Percentiles rank a stretch among this genome's conserved stretches.
Conservation (phyloP, 345 rosid genomes). For the Salix suchowensis region DNA sequence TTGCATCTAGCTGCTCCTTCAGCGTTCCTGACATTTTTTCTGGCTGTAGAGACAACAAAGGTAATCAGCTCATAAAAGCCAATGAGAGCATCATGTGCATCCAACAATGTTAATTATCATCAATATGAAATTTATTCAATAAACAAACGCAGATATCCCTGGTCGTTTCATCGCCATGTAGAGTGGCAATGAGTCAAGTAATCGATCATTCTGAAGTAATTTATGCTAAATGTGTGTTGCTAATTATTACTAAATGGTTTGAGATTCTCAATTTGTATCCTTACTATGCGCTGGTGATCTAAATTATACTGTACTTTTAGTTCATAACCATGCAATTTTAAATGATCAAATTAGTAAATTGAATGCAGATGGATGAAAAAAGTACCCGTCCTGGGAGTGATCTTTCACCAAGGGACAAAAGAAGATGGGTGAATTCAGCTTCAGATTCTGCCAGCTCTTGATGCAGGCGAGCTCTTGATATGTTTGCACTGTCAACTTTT, state of each 20-base stretch:
- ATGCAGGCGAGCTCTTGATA: constrained; percentile 89
- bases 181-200: not conserved
- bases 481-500: constrained; percentile 93
- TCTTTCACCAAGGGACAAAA: constrained; percentile 88
- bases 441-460: constrained; percentile 96
- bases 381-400: constrained; percentile 93
- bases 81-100: not conserved
- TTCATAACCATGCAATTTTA: not conserved
- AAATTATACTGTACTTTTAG: not conserved
- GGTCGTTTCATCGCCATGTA: not conserved
- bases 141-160: not conserved
- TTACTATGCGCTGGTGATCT: not conserved
- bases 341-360: constrained; percentile 5
- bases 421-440: constrained; percentile 94
- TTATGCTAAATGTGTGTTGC: not conserved
- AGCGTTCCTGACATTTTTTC: constrained; percentile 83
- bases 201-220: not conserved
- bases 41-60: constrained; percentile 46
- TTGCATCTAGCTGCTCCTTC: constrained; percentile 83
- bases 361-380: constrained; percentile 15
- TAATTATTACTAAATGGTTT: not conserved
- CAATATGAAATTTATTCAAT: not conserved
- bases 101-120: not conserved
- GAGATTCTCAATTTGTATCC: not conserved
- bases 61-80: not conserved